Base-by-base conservation (phyloP, 257 asterid species). In the Ehretia macrophylla region DNA sequence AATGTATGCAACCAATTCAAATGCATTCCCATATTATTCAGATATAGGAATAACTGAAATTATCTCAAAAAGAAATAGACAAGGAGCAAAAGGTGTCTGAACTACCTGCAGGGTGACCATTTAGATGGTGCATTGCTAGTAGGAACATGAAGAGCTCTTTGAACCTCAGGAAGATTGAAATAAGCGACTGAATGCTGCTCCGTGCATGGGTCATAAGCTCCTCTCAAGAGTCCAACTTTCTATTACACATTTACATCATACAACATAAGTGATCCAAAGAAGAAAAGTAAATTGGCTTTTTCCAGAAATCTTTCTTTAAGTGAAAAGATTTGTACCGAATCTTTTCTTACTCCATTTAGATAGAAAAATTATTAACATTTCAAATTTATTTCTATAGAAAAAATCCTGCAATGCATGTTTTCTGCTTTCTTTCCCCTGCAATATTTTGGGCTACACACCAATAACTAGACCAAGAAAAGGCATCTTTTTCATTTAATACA, bases 81-180 rank as follows among this genome's bases (percentile, higher is more conserved):
- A 22, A 32, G 20, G 10, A 52, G 27, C 17, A 49, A 49, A 49
- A n/a, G 54, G 52, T 9, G 20, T 12, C 54, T 27, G 56, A 68
- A 44, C 53, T 78, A 93, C 99, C 81, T 93, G 97, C 99, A 89
- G 67, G 97, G 77, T 53, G 38, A 85, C 97, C 96, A 93, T 70
- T 68, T 71, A 46, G 59, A 70, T 12, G 75, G 74, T 49, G 85
- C 72, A 50, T 77, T 79, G 55, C 35, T 73, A 55, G 51, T 74
- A 53, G 9, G 76, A 77, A 83, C 88, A 69, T 89, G 99, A 72
- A 93, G 87, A 58, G 97, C 97, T 13, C 60, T 59, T 78, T 93
- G 97, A 80, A 93, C 99, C 74, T 89, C 97, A 5, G 86, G 96
- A 60, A 83, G 96, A 81, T 93, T 93, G 78, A 93, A 93, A 78